A percentile compares a stretch with the other conserved stretches of the same genome.
These are phyloP conservation scores for Azolla pinnata DNA, from an alignment of 75 land plant genomes.

Conservation along the genomic window DNA sequence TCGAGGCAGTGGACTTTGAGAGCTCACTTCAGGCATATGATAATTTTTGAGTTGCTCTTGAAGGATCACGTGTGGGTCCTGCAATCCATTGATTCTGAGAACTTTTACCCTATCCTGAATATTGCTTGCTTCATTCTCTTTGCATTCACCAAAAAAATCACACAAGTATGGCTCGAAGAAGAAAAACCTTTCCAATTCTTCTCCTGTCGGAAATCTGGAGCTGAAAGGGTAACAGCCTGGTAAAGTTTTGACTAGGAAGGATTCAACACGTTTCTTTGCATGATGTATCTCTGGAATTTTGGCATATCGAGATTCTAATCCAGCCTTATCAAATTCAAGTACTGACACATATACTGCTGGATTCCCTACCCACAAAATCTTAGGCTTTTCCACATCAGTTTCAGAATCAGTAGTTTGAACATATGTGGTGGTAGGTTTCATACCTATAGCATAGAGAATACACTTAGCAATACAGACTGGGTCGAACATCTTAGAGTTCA, in stretches of 20 bases:
- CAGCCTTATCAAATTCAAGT: not conserved
- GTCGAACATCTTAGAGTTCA: conserved; percentile 11
- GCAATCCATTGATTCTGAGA: conserved; percentile 14
- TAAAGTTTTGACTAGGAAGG: conserved; percentile 8
- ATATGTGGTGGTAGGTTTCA: conserved; percentile 5
- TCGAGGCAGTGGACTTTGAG: conserved; percentile 8
- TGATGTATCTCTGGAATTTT: conserved; percentile 8
- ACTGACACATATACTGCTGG: conserved; percentile 9
- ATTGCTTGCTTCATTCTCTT: not conserved
- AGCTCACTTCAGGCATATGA: conserved; percentile 10
- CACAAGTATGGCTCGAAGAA: conserved; percentile 8
- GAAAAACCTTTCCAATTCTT: conserved; percentile 22
- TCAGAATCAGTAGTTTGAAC: not conserved
- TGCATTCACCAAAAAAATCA: conserved; percentile 7
- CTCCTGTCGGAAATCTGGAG: conserved; percentile 18
- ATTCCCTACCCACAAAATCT: conserved; percentile 16
- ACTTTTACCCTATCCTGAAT: not conserved
- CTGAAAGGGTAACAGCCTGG: conserved; percentile 19
- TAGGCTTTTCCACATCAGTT: not conserved
- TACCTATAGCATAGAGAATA: conserved; percentile 14
- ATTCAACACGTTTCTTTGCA: not conserved
- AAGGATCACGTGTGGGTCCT: conserved; percentile 2
- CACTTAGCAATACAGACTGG: conserved; percentile 8
- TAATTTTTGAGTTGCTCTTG: conserved; percentile 14
- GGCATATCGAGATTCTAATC: conserved; percentile 8